Base-by-base conservation (phyloP, 768 basidiomycete genomes). In the Leccinum obscurum region DNA sequence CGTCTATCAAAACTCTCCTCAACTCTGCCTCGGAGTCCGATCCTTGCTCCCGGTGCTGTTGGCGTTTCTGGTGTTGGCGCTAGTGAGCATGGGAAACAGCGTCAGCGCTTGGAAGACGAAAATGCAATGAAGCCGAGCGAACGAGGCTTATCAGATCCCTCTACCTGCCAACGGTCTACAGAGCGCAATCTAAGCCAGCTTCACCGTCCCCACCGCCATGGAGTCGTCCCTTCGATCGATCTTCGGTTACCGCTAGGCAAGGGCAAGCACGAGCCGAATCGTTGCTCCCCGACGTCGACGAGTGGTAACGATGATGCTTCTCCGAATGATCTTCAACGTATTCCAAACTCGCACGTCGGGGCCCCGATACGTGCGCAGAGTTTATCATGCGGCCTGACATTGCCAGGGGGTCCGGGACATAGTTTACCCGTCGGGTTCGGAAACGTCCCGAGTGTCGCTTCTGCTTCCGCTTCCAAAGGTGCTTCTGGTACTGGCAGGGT, bases 321-420 rank as follows among this genome's bases (percentile, higher is more conserved):
- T 71, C 59, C 61, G 28, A 65, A 53, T 41, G 70, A 71, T 71
- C 58, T 57, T 56, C 69, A 24, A 24, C 48, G 2, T 9, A 17
- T n/a, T 2, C n/a, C 17, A 44, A 44, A 56, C 20, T 39, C 55
- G 14, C 57, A 55, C 30, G 39, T 41, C 7, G 39, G 3, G 17
- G 7, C 54, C 2, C 62, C 66, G 24, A 55, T 54, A 15, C 58
- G 64, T 35, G 49, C 69, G 54, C 61, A 55, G 20, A 57, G 68
- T 53, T 15, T 67, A 46, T 48, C 60, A 30, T 48, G n/a, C n/a
- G 17, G n/a, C 41, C 17, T 44, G 41, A 44, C 41, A 41, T n/a
- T 41, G 9, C 39, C 39, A 44, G n/a, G 5, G n/a, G 41, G 9
- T 44, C 41, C 41, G 41, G 41, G 41, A 7, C 26, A 32, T 32